These are phyloP conservation scores for Asterella californica DNA, from an alignment of 225 moss, liverwort and hornwort species.

Conservation along the genomic window DNA sequence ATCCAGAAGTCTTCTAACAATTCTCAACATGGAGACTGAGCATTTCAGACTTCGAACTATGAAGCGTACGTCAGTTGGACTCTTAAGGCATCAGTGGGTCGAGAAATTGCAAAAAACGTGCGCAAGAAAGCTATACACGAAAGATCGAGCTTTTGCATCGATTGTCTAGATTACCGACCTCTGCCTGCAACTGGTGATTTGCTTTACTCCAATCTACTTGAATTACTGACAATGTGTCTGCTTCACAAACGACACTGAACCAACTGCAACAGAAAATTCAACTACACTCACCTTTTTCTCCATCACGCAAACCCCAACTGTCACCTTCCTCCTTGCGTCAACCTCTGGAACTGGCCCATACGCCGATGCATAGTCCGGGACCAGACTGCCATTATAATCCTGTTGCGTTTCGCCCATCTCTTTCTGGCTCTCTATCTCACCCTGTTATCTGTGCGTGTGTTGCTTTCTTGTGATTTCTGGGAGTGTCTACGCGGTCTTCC, in stretches of 20 bases:
- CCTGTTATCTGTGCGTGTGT: background rate
- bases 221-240: background rate
- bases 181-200: background rate
- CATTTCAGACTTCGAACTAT: background rate
- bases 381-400: constrained; percentile 22
- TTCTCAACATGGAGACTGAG: background rate
- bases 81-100: background rate
- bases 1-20: background rate
- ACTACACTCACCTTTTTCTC: constrained; percentile 40
- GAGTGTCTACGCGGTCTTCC: background rate
- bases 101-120: background rate
- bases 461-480: background rate
- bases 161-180: background rate
- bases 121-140: background rate
- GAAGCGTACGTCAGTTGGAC: background rate
- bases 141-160: background rate
- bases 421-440: background rate
- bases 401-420: background rate
- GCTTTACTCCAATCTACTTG: too few relatives aligned
- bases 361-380: background rate
- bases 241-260: background rate
- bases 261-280: background rate
- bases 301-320: constrained; percentile 53
- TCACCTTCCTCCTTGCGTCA: constrained; percentile 23
- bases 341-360: constrained; percentile 8